A percentile compares a stretch with the other conserved stretches of the same genome.
Conservation (phyloP, 2,329 filamentous ascomycete genomes). For the Aspergillus pseudonomiae region DNA sequence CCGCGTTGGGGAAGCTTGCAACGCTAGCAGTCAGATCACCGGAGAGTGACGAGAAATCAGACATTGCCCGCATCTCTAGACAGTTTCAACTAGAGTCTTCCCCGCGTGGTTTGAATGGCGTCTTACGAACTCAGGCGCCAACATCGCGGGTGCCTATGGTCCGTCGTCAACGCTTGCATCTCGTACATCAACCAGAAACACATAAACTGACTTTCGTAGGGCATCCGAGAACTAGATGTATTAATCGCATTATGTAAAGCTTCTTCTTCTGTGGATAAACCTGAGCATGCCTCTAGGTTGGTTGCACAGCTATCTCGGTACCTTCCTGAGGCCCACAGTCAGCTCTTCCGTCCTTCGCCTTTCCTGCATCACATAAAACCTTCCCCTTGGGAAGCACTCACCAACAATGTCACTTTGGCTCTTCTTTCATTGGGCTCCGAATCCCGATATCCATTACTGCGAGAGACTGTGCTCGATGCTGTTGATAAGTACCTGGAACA, state of each 20-base stretch:
- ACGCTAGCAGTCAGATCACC: slow-evolving; percentile 42
- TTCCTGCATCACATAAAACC: slow-evolving; percentile 82
- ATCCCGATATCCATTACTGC: slow-evolving; percentile 63
- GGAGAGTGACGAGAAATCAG: slow-evolving; percentile 31
- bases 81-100: slow-evolving; percentile 31
- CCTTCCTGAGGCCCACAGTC: slow-evolving; percentile 79
- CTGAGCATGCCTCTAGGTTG: slow-evolving; percentile 75
- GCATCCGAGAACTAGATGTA: slow-evolving; percentile 87
- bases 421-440: slow-evolving; percentile 78
- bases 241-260: slow-evolving; percentile 90
- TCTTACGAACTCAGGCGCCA: slow-evolving; percentile 40
- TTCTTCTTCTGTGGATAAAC: slow-evolving; percentile 71
- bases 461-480: slow-evolving; percentile 66
- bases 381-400: slow-evolving; percentile 84
- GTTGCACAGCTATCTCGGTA: slow-evolving; percentile 80
- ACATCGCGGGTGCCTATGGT: slow-evolving; percentile 46
- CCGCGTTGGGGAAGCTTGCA: slow-evolving; percentile 50
- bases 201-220: slow-evolving; percentile 54
- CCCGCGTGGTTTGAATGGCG: slow-evolving; percentile 38
- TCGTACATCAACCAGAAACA: not conserved
- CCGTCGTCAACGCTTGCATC: slow-evolving; percentile 12
- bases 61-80: slow-evolving; percentile 40
- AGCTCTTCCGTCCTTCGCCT: slow-evolving; percentile 77
- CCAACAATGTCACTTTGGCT: slow-evolving; percentile 76
- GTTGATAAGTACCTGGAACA: slow-evolving; percentile 73